phyloP scores from a whole-genome alignment of 768 basidiomycete species.

The Pisolithus orientalis region DNA sequence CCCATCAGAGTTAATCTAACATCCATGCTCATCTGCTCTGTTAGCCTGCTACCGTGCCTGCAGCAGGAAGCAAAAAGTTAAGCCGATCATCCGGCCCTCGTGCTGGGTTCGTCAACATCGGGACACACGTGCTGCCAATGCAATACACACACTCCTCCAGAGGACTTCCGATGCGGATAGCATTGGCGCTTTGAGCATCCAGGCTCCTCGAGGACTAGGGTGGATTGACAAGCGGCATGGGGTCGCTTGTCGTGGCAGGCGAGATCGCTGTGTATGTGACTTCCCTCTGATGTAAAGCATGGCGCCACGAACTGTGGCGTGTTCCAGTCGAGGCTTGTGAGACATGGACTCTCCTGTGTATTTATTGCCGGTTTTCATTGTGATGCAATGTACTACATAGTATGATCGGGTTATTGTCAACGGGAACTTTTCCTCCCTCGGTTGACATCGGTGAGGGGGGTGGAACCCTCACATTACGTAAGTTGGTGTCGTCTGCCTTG shows the following conservation, averaged over 20 bases:
- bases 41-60: background rate
- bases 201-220: background rate
- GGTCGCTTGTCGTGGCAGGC: background rate
- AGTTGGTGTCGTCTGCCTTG: background rate
- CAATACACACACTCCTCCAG: background rate
- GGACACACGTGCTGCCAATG: background rate
- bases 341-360: background rate
- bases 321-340: too few relatives aligned
- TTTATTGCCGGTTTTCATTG: background rate
- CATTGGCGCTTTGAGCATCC: background rate
- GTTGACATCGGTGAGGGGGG: background rate
- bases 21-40: background rate
- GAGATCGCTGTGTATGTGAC: background rate
- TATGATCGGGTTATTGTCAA: background rate
- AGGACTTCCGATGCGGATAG: background rate
- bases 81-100: background rate
- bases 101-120: background rate
- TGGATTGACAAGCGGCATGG: background rate
- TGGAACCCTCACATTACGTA: background rate
- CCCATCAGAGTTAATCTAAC: background rate
- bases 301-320: background rate
- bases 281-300: background rate
- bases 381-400: background rate
- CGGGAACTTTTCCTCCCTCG: background rate
- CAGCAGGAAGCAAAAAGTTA: background rate